Conservation (phyloP, 352 stramenopile genomes). For the Phytophthora agathidicida region DNA sequence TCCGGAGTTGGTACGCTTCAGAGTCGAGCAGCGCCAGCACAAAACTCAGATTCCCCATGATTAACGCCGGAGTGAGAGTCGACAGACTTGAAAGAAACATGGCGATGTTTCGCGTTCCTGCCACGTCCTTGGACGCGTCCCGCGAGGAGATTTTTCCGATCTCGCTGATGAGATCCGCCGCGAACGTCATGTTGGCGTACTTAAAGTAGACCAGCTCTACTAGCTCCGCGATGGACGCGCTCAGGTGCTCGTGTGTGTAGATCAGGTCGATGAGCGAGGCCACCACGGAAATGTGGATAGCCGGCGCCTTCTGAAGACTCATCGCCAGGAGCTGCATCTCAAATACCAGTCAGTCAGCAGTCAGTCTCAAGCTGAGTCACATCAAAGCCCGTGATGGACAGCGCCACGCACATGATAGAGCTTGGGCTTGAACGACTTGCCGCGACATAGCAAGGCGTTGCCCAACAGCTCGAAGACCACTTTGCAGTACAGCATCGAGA, state of each 20-base stretch:
- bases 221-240: slow-evolving; percentile 62
- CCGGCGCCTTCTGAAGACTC: slow-evolving; percentile 61
- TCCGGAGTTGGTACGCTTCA: slow-evolving; percentile 79
- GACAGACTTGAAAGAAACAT: slow-evolving; percentile 74
- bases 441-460: slow-evolving; percentile 63
- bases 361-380: too few relatives aligned
- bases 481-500: slow-evolving; percentile 77
- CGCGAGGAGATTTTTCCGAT: slow-evolving; percentile 77
- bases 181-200: slow-evolving; percentile 68
- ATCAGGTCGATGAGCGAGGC: slow-evolving; percentile 77
- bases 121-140: slow-evolving; percentile 72
- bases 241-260: slow-evolving; percentile 76
- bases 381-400: too few relatives aligned
- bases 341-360: slow-evolving; percentile 3
- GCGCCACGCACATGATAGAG: slow-evolving; percentile 74
- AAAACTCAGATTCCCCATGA: slow-evolving; percentile 81
- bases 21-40: slow-evolving; percentile 77
- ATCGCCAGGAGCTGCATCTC: slow-evolving; percentile 58
- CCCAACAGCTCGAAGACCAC: slow-evolving; percentile 71
- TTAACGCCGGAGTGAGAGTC: slow-evolving; percentile 63
- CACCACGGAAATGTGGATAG: slow-evolving; percentile 74
- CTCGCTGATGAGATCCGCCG: slow-evolving; percentile 75
- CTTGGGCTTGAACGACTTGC: slow-evolving; percentile 66
- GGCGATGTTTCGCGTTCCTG: slow-evolving; percentile 77
- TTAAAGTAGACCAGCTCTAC: slow-evolving; percentile 64